Evolutionary conservation across 2,329 filamentous ascomycete species (phyloP).

Genomic region (Aspergillus sp.): DNA sequence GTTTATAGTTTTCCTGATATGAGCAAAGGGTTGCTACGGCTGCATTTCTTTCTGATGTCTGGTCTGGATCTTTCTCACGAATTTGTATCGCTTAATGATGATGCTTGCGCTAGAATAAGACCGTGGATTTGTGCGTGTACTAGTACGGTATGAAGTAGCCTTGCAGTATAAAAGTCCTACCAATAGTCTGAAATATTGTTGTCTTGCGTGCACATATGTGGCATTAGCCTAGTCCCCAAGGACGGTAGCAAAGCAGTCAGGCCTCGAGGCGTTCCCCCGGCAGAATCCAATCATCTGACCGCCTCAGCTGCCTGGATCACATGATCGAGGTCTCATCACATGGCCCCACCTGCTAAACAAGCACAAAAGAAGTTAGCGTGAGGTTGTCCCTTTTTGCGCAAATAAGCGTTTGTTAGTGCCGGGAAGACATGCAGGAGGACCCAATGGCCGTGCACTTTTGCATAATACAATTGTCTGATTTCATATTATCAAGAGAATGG

Average conservation of each 20-base stretch:
- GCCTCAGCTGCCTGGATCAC: background rate
- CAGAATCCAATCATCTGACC: background rate
- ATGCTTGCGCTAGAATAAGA: constrained; percentile 19
- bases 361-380: background rate
- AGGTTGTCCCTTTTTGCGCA: background rate
- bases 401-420: background rate
- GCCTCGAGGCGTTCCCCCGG: background rate
- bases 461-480: too few species aligned
- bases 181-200: too few species aligned
- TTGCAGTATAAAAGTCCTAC: background rate
- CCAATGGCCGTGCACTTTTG: too few species aligned
- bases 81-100: constrained; percentile 28
- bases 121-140: constrained; percentile 6
- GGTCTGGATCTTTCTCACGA: constrained; percentile 20
- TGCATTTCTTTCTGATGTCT: constrained; percentile 16
- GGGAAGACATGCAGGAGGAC: too few species aligned
- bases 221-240: too few species aligned
- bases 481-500: too few species aligned
- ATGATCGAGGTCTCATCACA: background rate
- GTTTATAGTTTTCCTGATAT: constrained; percentile 16
- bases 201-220: too few species aligned
- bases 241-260: too few species aligned
- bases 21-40: constrained; percentile 12
- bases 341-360: background rate
- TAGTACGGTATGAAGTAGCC: background rate